Base-by-base conservation (phyloP, 2,329 filamentous ascomycete species). In the Beauveria brongniartii region DNA sequence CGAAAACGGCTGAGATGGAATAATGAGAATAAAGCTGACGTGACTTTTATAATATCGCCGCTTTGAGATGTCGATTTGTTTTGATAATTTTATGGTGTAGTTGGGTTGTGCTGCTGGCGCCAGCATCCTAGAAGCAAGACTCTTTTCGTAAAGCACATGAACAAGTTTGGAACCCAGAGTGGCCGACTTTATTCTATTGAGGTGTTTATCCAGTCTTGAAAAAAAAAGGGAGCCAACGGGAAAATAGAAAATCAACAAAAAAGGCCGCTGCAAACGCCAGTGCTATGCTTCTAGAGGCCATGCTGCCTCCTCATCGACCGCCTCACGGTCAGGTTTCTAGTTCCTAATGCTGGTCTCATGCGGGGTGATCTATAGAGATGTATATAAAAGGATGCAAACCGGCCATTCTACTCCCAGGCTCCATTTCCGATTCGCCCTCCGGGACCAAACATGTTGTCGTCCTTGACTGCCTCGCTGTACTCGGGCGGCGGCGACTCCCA, bases 401-500 rank as follows among this genome's bases (percentile, higher is more conserved):
- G 22, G n/a, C 37, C 24, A 47, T 20, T 20, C 51, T 59, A 59
- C 28, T 62, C 61, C 57, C 52, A 62, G 3, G 61, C 43, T 37
- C 51, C 57, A 18, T 60, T 50, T 2, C 61, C 61, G 5, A 62
- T 41, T 3, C 61, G 50, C 1, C 44, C 61, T 4, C 28, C 46
- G 0, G 56, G 61, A 10, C 61, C 61, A 62, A 62, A 62, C 57
- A 62, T 56, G 46, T 46, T 24, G 28, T 52, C 61, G 18, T 56
- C 43, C 56, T 62, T 55, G 44, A 57, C 24, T 8, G 41, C 44
- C 52, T 62, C 50, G 61, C 61, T 56, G 46, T 59, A 61, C 52
- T 62, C 61, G 40, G 55, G 55, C 22, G 61, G 61, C 24, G 61
- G 61, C 44, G 55, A 59, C 51, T 62, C 61, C 61, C 61, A 56